Evolutionary conservation across 1,284 basidiomycete species (phyloP).

Genomic region (Rhodotorula sp.): DNA sequence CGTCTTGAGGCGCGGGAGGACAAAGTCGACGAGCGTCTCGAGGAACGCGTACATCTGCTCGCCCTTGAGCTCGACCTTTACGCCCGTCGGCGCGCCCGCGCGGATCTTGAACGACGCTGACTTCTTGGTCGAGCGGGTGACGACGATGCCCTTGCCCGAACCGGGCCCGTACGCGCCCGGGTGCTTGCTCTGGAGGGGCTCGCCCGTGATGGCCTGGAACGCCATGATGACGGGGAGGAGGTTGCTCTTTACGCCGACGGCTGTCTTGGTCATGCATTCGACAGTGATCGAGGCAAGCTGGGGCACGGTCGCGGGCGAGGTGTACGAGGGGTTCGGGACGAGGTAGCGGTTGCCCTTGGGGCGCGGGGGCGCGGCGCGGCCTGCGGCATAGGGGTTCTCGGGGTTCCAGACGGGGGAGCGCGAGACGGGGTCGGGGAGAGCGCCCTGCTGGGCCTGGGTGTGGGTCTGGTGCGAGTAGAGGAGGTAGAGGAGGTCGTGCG

Average conservation of each 20-base stretch:
- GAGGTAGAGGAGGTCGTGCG: slow-evolving; percentile 91
- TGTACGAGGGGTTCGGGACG: slow-evolving; percentile 63
- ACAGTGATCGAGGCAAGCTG: slow-evolving; percentile 79
- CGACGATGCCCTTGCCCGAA: slow-evolving; percentile 69
- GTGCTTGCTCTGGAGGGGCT: slow-evolving; percentile 68
- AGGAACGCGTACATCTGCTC: slow-evolving; percentile 94
- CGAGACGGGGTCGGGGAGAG: slow-evolving; percentile 50
- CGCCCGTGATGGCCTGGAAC: slow-evolving; percentile 82
- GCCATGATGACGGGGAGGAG: slow-evolving; percentile 85
- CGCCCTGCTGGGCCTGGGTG: slow-evolving; percentile 42
- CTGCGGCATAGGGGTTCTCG: slow-evolving; percentile 72
- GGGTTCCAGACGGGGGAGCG: slow-evolving; percentile 70
- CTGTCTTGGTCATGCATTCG: slow-evolving; percentile 78
- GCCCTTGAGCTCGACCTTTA: slow-evolving; percentile 85
- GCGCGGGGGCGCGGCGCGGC: slow-evolving; percentile 66
- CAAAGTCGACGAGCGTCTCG: slow-evolving; percentile 85
- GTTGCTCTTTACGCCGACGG: slow-evolving; percentile 64
- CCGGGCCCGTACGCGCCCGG: slow-evolving; percentile 56
- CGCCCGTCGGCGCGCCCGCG: slow-evolving; percentile 78
- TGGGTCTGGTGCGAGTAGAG: slow-evolving; percentile 74
- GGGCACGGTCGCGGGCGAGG: slow-evolving; percentile 68
- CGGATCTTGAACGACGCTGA: slow-evolving; percentile 83
- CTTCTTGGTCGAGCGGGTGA: slow-evolving; percentile 74
- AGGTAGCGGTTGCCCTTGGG: slow-evolving; percentile 71
- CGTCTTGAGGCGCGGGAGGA: slow-evolving; percentile 87